Percentiles rank a stretch among this genome's conserved stretches.
Conservation (phyloP, 1,284 basidiomycete species). For the Trichosporon sp. region DNA sequence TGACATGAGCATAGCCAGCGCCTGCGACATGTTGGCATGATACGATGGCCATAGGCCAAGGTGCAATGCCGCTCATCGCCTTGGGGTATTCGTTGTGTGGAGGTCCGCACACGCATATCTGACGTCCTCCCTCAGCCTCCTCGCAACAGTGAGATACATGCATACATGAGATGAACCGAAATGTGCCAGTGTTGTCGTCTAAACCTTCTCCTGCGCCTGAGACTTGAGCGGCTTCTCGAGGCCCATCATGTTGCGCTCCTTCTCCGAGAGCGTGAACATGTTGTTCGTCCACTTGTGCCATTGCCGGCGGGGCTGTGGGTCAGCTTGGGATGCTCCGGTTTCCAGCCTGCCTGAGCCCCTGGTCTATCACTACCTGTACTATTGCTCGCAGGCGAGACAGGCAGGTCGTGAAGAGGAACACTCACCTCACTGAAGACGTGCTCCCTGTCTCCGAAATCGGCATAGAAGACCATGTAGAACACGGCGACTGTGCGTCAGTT, state of each 20-base stretch:
- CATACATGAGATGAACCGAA: neutral
- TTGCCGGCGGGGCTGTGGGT: slow-evolving; percentile 29
- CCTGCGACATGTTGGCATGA: no score
- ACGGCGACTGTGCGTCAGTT: slow-evolving; percentile 28
- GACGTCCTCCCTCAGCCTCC: neutral
- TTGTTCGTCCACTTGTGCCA: slow-evolving; percentile 26
- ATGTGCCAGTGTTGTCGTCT: neutral
- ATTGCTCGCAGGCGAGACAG: no score
- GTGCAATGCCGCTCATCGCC: neutral
- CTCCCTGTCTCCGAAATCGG: slow-evolving; percentile 43
- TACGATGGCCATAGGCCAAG: no score
- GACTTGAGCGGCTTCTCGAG: slow-evolving; percentile 12
- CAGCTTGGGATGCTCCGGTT: no score
- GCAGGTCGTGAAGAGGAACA: neutral
- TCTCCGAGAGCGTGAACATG: slow-evolving; percentile 29
- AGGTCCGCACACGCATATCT: neutral
- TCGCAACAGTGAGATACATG: neutral
- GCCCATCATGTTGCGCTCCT: slow-evolving; percentile 30
- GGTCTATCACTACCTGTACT: no score
- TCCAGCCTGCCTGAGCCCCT: no score
- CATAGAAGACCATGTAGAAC: slow-evolving; percentile 43
- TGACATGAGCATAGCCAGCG: no score
- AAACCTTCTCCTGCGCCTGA: neutral
- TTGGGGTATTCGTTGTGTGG: neutral
- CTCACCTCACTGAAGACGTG: slow-evolving; percentile 49